Base-by-base conservation (phyloP, 192 early-diverging fungal genomes). In the Coemansia sp. region DNA sequence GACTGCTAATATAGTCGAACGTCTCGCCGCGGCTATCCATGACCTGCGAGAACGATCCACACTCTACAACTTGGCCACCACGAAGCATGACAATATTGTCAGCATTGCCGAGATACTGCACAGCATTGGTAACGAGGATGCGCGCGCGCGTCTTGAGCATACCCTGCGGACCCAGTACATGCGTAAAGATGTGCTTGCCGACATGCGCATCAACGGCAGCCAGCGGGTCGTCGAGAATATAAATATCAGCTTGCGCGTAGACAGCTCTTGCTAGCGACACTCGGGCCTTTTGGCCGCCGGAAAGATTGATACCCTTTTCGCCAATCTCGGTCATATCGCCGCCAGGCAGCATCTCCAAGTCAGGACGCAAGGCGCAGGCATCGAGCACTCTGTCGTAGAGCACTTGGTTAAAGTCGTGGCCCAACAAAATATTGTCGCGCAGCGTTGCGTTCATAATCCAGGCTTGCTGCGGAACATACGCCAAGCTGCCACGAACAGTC, bases 221-320 rank as follows among this genome's bases (percentile, higher is more conserved):
- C 46, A 92, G 79, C 27, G 90, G 89, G 59, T 94, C 92, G 67
- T 93, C 92, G 24, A 94, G 73, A 1, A 93, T 75, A 47, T 87
- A 86, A 2, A 91, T 74, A 42, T 93, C 90, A 10, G 88, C 87
- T 15, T 89, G 79, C 24, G 85, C 60, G 63, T 91, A 92, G n/a
- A 89, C 84, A 2, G 90, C 90, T 40, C 93, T 82, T 0, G 91
- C 91, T 15, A 91, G 72, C 9, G 87, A 86, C 12, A 93, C 85
- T 36, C 92, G 85, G 4, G 89, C 86, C 72, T 87, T 89, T 51
- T 90, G 88, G 61, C 89, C 89, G 34, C 89, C 89, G 20, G 84
- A 86, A 47, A 90, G 70, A 12, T 85, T 89, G 51, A 90, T 87
- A 13, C 90, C 87, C 80, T 88, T 88, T 65, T 89, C 88, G 64